Evolutionary conservation across 345 rosid genomes (phyloP).

Genomic region (Salix brachista): DNA sequence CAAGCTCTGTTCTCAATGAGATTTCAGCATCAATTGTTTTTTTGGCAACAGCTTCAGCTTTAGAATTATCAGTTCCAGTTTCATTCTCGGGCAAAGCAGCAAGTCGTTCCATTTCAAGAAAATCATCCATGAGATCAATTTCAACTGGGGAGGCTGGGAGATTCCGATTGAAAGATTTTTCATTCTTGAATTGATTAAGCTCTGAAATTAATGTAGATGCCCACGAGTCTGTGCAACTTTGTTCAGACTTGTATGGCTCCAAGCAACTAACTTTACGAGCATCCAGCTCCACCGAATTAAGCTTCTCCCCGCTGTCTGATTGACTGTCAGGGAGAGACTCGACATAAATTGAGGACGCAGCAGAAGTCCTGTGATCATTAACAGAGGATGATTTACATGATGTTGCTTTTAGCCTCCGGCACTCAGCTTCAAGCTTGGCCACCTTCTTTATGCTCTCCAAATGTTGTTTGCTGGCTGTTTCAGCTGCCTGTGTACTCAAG

Average conservation of each 20-base stretch:
- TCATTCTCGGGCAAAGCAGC: slow-evolving; percentile 59
- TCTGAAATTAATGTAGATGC: slow-evolving; percentile 32
- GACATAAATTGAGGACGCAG: slow-evolving; percentile 44
- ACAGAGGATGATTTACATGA: slow-evolving; percentile 38
- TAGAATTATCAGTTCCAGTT: slow-evolving; percentile 24
- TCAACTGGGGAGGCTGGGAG: slow-evolving; percentile 39
- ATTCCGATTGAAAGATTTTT: slow-evolving; percentile 27
- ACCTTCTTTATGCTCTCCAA: slow-evolving; percentile 75
- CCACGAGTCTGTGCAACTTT: slow-evolving; percentile 33
- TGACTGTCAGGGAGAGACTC: slow-evolving; percentile 69
- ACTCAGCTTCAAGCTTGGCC: slow-evolving; percentile 75
- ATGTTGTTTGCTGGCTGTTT: slow-evolving; percentile 84
- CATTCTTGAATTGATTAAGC: slow-evolving; percentile 38
- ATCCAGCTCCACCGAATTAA: slow-evolving; percentile 47
- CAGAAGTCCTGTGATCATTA: slow-evolving; percentile 29
- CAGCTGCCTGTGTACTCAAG: slow-evolving; percentile 83
- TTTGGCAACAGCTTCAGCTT: slow-evolving; percentile 33
- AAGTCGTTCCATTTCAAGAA: slow-evolving; percentile 84
- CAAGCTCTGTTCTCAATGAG: slow-evolving; percentile 47
- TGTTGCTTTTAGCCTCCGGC: slow-evolving; percentile 56
- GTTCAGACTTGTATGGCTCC: slow-evolving; percentile 26
- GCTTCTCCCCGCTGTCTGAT: slow-evolving; percentile 56
- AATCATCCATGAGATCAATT: slow-evolving; percentile 87
- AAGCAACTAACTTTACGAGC: slow-evolving; percentile 21
- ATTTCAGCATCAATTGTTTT: slow-evolving; percentile 33